A percentile compares a stretch with the other conserved stretches of the same genome.
Evolutionary conservation across 257 asterid genomes (phyloP).

Genomic region (Eucommia ulmoides): DNA sequence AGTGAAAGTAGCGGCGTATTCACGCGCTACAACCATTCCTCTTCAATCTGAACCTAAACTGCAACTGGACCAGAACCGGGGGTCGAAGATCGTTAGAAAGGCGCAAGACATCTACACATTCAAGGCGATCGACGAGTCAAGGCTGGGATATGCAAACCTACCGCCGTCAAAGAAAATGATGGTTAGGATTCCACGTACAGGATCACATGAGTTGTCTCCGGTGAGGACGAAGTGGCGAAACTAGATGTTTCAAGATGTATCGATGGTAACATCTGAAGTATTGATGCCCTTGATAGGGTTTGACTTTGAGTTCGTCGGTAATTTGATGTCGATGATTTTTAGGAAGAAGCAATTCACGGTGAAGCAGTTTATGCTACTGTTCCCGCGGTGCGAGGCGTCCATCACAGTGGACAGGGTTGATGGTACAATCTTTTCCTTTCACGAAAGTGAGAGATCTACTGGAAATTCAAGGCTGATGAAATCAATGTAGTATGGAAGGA

Average conservation of each 20-base stretch:
- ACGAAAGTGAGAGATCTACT: constrained; percentile 40
- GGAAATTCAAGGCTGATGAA: too few relatives aligned
- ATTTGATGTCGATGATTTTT: constrained; percentile 11
- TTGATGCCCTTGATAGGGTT: constrained; percentile 44
- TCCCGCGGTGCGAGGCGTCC: constrained; percentile 28
- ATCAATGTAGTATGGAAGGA: too few relatives aligned
- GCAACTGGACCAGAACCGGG: too few relatives aligned
- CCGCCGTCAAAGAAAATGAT: constrained; percentile 82
- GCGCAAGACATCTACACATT: too few relatives aligned
- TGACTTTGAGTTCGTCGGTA: constrained; percentile 24
- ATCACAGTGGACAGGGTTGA: constrained; percentile 20
- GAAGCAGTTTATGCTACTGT: too few relatives aligned
- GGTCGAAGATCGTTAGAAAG: too few relatives aligned
- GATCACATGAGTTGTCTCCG: background rate
- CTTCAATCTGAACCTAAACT: too few relatives aligned
- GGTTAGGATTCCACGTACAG: constrained; percentile 27
- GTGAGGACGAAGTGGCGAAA: constrained; percentile 52
- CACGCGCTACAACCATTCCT: too few relatives aligned
- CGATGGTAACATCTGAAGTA: constrained; percentile 41
- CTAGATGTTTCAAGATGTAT: constrained; percentile 59
- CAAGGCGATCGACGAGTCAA: too few relatives aligned
- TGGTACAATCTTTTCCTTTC: constrained; percentile 32
- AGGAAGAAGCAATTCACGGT: constrained; percentile 55
- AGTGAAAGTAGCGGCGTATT: too few relatives aligned
- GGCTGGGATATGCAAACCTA: constrained; percentile 44